Evolutionary conservation across 306 rosid species (phyloP), one percentile per base, ranked within the genome.

Genomic region (Amphicarpaea edgeworthii): DNA sequence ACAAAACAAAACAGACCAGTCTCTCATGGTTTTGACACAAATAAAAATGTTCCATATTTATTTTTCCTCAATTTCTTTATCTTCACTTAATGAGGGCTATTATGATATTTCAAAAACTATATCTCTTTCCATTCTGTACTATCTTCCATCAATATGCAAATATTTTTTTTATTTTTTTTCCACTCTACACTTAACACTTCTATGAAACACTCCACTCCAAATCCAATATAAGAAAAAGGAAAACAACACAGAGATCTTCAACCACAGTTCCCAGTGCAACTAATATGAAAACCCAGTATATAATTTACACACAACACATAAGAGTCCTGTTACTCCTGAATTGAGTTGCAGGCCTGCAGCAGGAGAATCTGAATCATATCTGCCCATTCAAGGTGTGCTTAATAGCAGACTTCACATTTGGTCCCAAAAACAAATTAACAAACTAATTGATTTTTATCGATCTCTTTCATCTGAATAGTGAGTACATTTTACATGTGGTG

Each of bases 301-400:
- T 32, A 60, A 60, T 32, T 0, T 34, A 8, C 37, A 54, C 26
- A 60, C 64, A 70, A 21, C 20, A 70, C 37, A 47, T 40, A 32
- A 23, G 20, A 59, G 3, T 41, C 67, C 40, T 66, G 41, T 43
- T 73, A 26, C 37, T 55, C 63, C 42, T 8, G 37, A 42, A 20
- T 30, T 19, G 45, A 73, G 32, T 55, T 55, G 79, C 32, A 28
- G 32, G 32, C 32, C 4, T 28, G 32, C 60, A 79, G 37, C 68
- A 63, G 21, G 74, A 72, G 45, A 61, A 32, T 61, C 15, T 61
- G 69, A 72, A 68, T 51, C 77, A 59, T 40, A 68, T 68, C 47
- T 19, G 20, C 66, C 26, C 51, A 38, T 20, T 38, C 63, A 34
- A 68, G 60, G 58, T 58, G 24, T 17, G 50, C 57, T 30, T 28